Base-by-base conservation (phyloP, 1,284 basidiomycete species). In the Cryptococcus sp. region DNA sequence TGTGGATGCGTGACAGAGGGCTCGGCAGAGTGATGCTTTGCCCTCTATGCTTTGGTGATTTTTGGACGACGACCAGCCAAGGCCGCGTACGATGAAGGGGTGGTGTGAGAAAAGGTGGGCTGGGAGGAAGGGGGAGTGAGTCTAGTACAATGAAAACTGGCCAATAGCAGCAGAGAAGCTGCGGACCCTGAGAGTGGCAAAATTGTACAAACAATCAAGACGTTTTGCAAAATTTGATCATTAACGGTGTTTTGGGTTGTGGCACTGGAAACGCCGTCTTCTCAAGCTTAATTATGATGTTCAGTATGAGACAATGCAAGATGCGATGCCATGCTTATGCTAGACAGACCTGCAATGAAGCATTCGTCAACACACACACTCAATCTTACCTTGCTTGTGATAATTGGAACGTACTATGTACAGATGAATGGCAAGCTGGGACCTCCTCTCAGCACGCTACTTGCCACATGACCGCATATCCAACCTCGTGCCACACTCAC, bases 41-140 rank as follows among this genome's bases (percentile, higher is more conserved):
- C 19, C 15, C 19, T 37, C 49, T 22, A 34, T 50, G 43, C 39
- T 55, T 22, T 48, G 26, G 19, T 43, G 37, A 38, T 47, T 43
- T 52, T 22, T 46, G 22, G 34, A 34, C 47, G 51, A 23, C 50
- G 55, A 58, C 40, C 57, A 54, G 41, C 53, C 38, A 50, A 58
- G 57, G 46, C 44, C 51, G 52, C 26, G 25, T 54, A 51, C 40
- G 19, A 45, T 43, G 54, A 48, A 37, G 54, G 43, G 20, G 38
- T 40, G 47, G 47, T 23, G 47, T 49, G 34, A 46, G 23, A 37
- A 19, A 46, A 54, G 45, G 46, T 26, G 52, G 44, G 43, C 45
- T 15, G 11, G 23, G 19, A 19, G 47, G 19, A 13, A 15, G 7
- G 16, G 47, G 17, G 47, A 49, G 34, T 29, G 25, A 49, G 34